Percentiles rank a stretch among this genome's conserved stretches.
Evolutionary conservation across 441 rosid genomes (phyloP).

Genomic region (Populus hybrid): DNA sequence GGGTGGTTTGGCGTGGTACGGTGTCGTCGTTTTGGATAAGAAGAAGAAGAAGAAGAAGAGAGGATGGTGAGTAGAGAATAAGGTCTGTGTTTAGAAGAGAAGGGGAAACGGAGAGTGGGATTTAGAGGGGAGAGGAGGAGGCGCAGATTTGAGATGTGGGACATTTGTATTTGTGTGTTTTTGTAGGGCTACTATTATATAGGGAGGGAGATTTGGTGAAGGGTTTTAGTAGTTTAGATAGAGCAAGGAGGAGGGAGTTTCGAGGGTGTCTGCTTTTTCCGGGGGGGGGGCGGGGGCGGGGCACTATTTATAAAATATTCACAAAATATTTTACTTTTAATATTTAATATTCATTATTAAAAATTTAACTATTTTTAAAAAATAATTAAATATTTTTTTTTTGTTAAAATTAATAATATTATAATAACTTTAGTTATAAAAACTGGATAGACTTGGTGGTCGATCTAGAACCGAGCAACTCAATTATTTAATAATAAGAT

Average conservation of each 20-base stretch:
- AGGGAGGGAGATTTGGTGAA: conserved; percentile 1
- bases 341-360: no score
- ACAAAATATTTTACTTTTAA: no score
- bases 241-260: not conserved
- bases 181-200: not conserved
- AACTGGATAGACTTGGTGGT: no score
- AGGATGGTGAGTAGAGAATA: conserved; percentile 38
- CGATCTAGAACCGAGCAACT: no score
- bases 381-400: no score
- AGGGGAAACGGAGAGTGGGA: conserved; percentile 28
- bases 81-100: conserved; percentile 36
- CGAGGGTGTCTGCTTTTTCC: no score
- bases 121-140: conserved; percentile 45
- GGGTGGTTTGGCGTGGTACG: conserved; percentile 33
- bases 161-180: conserved; percentile 26
- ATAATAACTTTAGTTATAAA: no score
- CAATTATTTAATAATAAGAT: no score
- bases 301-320: no score
- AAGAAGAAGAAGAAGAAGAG: conserved; percentile 38
- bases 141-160: conserved; percentile 40
- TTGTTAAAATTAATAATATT: no score
- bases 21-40: conserved; percentile 33
- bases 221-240: not conserved
- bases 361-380: no score
- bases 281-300: no score